These are phyloP conservation scores for Cryptococcus deneoformans DNA, from an alignment of 1,284 basidiomycete species.

Conservation along the genomic window DNA sequence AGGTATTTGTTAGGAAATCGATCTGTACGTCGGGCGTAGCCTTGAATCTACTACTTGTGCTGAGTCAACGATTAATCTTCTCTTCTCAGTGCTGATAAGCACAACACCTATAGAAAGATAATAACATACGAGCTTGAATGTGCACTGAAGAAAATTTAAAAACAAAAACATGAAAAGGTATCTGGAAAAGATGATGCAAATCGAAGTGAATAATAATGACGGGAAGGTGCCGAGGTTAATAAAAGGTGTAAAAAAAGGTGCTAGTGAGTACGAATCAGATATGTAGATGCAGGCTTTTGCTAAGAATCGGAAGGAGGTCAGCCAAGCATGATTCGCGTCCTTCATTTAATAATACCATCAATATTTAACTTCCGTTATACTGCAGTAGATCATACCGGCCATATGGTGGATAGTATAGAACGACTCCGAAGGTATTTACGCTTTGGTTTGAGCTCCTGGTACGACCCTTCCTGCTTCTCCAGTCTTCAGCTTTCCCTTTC, in stretches of 20 bases:
- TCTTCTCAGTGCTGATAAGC: constrained; percentile 15
- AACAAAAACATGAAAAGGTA: constrained; percentile 24
- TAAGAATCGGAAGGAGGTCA: constrained; percentile 10
- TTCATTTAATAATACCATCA: no score
- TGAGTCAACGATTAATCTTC: constrained; percentile 18
- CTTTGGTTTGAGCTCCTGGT: constrained; percentile 27
- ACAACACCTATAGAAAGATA: constrained; percentile 24
- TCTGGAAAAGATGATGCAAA: constrained; percentile 22
- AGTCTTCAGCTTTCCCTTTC: constrained; percentile 16
- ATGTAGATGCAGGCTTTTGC: constrained; percentile 13
- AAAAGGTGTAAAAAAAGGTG: constrained; percentile 16
- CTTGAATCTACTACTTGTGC: constrained; percentile 23
- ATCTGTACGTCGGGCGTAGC: no score
- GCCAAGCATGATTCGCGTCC: neutral
- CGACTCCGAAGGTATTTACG: neutral
- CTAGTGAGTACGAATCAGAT: constrained; percentile 17
- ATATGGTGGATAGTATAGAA: neutral
- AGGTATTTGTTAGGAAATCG: no score
- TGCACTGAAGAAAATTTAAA: constrained; percentile 13
- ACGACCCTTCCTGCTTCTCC: constrained; percentile 36
- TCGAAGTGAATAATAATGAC: constrained; percentile 7
- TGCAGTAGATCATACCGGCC: neutral
- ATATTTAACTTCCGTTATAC: no score
- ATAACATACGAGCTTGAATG: constrained; percentile 21
- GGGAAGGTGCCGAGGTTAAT: constrained; percentile 18